phyloP scores from a whole-genome alignment of 2,329 filamentous ascomycete species.

The Colletotrichum gigasporum region DNA sequence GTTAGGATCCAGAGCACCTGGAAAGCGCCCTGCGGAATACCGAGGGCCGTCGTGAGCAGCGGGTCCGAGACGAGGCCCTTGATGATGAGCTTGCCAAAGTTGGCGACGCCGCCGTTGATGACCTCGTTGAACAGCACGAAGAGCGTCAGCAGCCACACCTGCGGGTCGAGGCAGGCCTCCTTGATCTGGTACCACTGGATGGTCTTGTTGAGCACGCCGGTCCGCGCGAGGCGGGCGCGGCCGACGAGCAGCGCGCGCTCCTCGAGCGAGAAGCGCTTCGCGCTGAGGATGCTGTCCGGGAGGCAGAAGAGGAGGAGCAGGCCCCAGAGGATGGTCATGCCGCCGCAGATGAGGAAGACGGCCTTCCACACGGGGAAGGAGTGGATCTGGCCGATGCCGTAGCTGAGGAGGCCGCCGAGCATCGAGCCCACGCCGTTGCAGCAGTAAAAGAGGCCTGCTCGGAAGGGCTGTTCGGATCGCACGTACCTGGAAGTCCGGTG shows the following conservation, averaged over 20 bases:
- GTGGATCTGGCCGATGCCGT: slow-evolving; percentile 68
- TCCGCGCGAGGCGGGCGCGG: slow-evolving; percentile 59
- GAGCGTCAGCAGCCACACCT: slow-evolving; percentile 68
- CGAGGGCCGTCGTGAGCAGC: slow-evolving; percentile 57
- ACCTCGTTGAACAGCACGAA: slow-evolving; percentile 52
- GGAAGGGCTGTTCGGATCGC: slow-evolving; percentile 54
- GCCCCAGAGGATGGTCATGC: slow-evolving; percentile 65
- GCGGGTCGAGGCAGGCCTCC: slow-evolving; percentile 60
- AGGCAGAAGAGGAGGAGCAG: slow-evolving; percentile 65
- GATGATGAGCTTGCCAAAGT: slow-evolving; percentile 40
- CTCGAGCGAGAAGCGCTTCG: slow-evolving; percentile 66
- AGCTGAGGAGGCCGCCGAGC: slow-evolving; percentile 68
- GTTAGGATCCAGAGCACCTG: slow-evolving; percentile 63
- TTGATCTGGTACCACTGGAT: slow-evolving; percentile 59
- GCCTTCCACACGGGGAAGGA: slow-evolving; percentile 63
- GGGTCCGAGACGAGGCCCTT: slow-evolving; percentile 42
- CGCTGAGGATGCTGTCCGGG: slow-evolving; percentile 69
- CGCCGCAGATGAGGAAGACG: slow-evolving; percentile 67
- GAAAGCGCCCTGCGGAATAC: slow-evolving; percentile 64
- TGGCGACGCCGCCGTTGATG: slow-evolving; percentile 60
- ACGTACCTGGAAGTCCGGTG: slow-evolving; percentile 45
- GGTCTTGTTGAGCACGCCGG: slow-evolving; percentile 55
- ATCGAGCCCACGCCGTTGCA: slow-evolving; percentile 67
- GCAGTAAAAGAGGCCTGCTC: slow-evolving; percentile 48
- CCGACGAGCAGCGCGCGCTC: slow-evolving; percentile 66